Conservation (phyloP, 768 basidiomycete genomes). For the Panaeolus papilionaceus region DNA sequence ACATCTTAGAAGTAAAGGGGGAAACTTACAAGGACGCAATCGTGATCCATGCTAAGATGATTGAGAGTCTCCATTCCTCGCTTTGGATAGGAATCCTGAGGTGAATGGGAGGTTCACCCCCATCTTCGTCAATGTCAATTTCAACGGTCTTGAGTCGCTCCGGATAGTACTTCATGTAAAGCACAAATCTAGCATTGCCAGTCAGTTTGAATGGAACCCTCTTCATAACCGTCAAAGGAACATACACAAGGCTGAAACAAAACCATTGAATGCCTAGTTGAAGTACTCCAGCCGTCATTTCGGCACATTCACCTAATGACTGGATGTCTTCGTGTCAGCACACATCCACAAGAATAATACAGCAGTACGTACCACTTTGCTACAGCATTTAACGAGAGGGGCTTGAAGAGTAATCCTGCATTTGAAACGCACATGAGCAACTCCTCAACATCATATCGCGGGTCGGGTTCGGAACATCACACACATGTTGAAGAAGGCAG, state of each 20-base stretch:
- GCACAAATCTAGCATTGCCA: constrained; percentile 63
- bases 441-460: background rate
- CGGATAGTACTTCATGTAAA: constrained; percentile 95
- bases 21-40: constrained; percentile 72
- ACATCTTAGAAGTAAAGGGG: background rate
- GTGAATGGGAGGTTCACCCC: constrained; percentile 42
- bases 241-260: constrained; percentile 84
- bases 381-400: constrained; percentile 82
- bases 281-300: constrained; percentile 80
- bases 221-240: constrained; percentile 21
- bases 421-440: constrained; percentile 23
- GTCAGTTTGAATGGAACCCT: background rate
- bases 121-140: constrained; percentile 26
- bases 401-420: constrained; percentile 85
- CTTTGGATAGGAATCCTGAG: constrained; percentile 59
- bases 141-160: constrained; percentile 72
- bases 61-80: constrained; percentile 79
- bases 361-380: constrained; percentile 62
- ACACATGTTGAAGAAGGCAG: constrained; percentile 86
- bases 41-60: constrained; percentile 76
- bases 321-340: constrained; percentile 34
- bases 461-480: constrained; percentile 25
- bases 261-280: constrained; percentile 88
- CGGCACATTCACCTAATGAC: constrained; percentile 76
- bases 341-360: background rate